phyloP scores from a whole-genome alignment of 2,329 filamentous ascomycete genomes.

The Arachnomyces sp. region DNA sequence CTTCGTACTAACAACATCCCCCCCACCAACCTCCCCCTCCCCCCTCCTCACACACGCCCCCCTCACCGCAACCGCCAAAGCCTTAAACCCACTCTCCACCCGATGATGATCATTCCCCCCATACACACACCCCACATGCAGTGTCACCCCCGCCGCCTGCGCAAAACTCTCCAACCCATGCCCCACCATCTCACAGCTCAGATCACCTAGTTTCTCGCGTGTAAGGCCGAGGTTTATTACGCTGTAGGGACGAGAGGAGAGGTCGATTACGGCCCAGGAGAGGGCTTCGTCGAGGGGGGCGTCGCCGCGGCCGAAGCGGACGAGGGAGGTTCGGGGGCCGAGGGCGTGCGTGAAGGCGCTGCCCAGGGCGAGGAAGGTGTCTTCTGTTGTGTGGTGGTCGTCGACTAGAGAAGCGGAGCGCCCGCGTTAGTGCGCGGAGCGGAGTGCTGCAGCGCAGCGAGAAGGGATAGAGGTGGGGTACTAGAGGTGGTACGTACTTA shows the following conservation, averaged over 20 bases:
- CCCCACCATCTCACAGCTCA: conserved; percentile 94
- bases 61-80: conserved; percentile 76
- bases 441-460: background rate
- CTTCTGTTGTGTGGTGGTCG: conserved; percentile 97
- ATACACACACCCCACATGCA: conserved; percentile 87
- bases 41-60: conserved; percentile 66
- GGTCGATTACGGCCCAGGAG: conserved; percentile 85
- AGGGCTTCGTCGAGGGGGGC: conserved; percentile 92
- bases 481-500: conserved; percentile 56
- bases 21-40: conserved; percentile 69
- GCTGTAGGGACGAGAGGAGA: conserved; percentile 82
- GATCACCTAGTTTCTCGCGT: conserved; percentile 87
- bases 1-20: conserved; percentile 93
- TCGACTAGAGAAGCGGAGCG: conserved; percentile 57
- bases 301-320: conserved; percentile 86
- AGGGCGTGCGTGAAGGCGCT: conserved; percentile 75
- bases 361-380: conserved; percentile 86
- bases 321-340: conserved; percentile 68
- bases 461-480: too few species aligned
- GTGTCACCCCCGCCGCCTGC: conserved; percentile 78
- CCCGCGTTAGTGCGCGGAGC: background rate
- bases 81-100: conserved; percentile 96
- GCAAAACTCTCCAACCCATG: conserved; percentile 94
- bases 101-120: conserved; percentile 94
- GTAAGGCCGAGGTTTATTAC: conserved; percentile 77